Conservation (phyloP, 2,329 filamentous ascomycete species). For the Verticillium isaacii region DNA sequence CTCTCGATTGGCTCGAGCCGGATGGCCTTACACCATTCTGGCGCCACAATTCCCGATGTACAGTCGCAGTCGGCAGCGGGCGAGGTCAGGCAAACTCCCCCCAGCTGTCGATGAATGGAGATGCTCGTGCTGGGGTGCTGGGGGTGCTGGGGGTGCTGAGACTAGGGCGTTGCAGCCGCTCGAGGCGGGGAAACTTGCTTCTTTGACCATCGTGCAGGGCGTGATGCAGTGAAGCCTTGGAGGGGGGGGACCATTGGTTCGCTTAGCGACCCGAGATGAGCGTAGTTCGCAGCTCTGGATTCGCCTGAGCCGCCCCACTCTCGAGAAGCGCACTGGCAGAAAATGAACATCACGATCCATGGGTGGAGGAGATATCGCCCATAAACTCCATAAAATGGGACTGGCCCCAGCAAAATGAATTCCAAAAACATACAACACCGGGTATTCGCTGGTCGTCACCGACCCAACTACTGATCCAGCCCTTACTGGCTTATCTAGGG, state of each 20-base stretch:
- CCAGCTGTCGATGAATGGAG: background rate
- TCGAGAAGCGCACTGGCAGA: background rate
- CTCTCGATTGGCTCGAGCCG: background rate
- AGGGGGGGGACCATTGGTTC: background rate
- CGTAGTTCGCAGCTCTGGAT: background rate
- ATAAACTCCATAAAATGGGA: no score
- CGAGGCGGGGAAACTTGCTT: background rate
- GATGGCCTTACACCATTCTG: background rate
- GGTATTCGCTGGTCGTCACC: no score
- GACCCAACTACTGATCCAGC: no score
- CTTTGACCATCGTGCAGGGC: background rate
- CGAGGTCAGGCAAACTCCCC: background rate
- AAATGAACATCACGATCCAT: background rate
- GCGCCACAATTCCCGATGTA: background rate
- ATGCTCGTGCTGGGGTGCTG: no score
- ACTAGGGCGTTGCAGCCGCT: background rate
- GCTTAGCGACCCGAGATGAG: background rate
- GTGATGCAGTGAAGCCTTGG: background rate
- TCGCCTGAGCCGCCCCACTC: background rate
- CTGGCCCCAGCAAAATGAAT: no score
- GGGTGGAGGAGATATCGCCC: no score
- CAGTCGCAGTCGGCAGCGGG: background rate
- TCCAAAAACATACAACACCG: no score
- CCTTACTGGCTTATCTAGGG: no score
- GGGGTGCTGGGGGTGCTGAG: background rate